Base-by-base conservation (phyloP, 2,329 filamentous ascomycete genomes). In the Sporothrix inflata region DNA sequence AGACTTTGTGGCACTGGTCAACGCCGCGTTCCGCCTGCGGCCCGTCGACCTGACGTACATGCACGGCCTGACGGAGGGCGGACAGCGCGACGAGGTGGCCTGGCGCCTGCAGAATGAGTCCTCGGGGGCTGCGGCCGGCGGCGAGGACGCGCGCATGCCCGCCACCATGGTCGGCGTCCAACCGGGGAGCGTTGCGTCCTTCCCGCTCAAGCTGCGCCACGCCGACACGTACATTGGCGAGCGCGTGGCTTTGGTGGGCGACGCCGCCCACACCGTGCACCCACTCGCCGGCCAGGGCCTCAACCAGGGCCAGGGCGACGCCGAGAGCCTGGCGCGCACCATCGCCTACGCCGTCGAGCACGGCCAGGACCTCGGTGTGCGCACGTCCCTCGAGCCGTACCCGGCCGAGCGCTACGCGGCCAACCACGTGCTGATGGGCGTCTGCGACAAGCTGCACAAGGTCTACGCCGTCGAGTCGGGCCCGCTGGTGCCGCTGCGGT, bases 221-320 rank as follows among this genome's bases (percentile, higher is more conserved):
- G 94, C 95, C n/a, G 93, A 97, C 78, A 94, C 93, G 1, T 99
- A 99, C 79, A 92, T 93, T 55, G 92, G 90, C 51, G 94, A 97
- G 78, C 91, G 96, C n/a, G 85, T 98, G 9, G 96, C 94, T 0
- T 88, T 99, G 0, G 89, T 99, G 47, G 96, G 96, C 74, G 96
- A 99, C 76, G 96, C 96, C 1, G 96, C 96, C 8, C 96, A 99
- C 80, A 97, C 94, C 1, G 90, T 97, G 75, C 96, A 99, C 80
- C 96, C 96, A 0, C 90, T 99, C 4, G 96, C 94, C 1, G 96
- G 96, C 0, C 96, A 98, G 81, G 96, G 96, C 0, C 85, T 99
- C 16, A 99, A 99, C 79, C 92, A 97, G 77, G 96, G 96, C 1
- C 91, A 98, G 75, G 94, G 90, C 21, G 96, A 99, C 79, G 92